Conservation (phyloP, 2,329 filamentous ascomycete genomes). For the Hymenoscyphus infarciens region DNA sequence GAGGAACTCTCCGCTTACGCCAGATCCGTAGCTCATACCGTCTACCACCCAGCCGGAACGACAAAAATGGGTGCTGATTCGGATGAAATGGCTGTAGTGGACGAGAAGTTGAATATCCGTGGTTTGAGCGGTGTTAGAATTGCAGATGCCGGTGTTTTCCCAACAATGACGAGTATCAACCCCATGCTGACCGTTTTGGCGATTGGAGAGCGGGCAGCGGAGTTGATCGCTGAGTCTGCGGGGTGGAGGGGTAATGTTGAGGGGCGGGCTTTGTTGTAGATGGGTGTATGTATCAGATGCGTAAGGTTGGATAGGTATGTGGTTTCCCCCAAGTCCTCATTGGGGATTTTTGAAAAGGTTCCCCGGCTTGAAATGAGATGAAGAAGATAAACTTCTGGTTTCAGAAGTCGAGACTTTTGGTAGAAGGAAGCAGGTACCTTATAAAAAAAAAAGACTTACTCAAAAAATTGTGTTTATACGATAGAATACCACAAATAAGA, state of each 20-base stretch:
- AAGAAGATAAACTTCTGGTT: background rate
- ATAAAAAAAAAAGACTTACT: background rate
- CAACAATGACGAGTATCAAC: slow-evolving; percentile 81
- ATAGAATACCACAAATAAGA: background rate
- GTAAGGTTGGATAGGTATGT: background rate
- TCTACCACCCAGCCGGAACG: slow-evolving; percentile 86
- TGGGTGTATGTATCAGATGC: background rate
- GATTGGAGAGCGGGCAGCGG: slow-evolving; percentile 78
- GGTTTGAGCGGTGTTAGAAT: slow-evolving; percentile 73
- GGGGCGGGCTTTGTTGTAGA: slow-evolving; percentile 29
- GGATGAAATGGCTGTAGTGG: slow-evolving; percentile 76
- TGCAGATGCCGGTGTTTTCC: slow-evolving; percentile 84
- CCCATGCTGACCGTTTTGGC: slow-evolving; percentile 86
- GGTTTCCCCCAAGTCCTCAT: background rate
- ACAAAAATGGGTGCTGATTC: slow-evolving; percentile 80
- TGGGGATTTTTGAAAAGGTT: background rate
- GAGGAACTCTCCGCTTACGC: slow-evolving; percentile 81
- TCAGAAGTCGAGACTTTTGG: background rate
- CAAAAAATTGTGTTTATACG: background rate
- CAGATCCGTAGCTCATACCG: slow-evolving; percentile 76
- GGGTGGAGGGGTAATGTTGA: slow-evolving; percentile 49
- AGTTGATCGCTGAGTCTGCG: slow-evolving; percentile 74
- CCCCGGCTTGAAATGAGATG: background rate
- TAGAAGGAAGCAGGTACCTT: too few species aligned
- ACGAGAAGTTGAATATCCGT: slow-evolving; percentile 66